Evolutionary conservation across 1,284 basidiomycete genomes (phyloP).

Genomic region (Ceratobasidium sp.): DNA sequence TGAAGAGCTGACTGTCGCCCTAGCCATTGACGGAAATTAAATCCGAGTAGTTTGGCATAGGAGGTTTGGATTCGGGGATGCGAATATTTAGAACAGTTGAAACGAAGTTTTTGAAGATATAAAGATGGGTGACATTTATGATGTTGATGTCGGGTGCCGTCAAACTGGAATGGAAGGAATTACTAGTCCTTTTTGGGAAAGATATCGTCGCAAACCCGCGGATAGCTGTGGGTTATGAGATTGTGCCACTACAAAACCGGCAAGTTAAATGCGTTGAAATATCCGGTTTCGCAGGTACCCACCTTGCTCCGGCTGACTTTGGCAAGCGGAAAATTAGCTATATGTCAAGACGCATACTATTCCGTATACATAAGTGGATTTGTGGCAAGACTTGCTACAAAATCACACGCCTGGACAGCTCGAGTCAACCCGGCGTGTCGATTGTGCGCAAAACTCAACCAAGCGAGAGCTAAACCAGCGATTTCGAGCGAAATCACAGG

Average conservation of each 20-base stretch:
- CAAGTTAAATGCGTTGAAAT: not conserved
- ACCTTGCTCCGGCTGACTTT: constrained; percentile 45
- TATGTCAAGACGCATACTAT: constrained; percentile 46
- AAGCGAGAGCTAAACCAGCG: constrained; percentile 29
- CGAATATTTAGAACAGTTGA: constrained; percentile 14
- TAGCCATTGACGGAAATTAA: constrained; percentile 46
- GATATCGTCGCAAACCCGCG: not conserved
- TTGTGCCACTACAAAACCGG: constrained; percentile 15
- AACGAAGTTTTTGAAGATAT: constrained; percentile 46
- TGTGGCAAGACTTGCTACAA: not conserved
- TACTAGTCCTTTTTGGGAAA: constrained; percentile 6
- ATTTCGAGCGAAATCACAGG: constrained; percentile 8
- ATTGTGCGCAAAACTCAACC: not conserved
- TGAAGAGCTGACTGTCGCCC: constrained; percentile 57
- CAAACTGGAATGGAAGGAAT: not conserved
- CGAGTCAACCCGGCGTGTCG: not conserved
- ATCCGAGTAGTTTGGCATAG: constrained; percentile 42
- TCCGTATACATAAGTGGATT: constrained; percentile 22
- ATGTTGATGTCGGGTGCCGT: constrained; percentile 32
- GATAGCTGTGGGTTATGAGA: constrained; percentile 44
- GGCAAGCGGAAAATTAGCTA: constrained; percentile 23
- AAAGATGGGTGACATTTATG: constrained; percentile 32
- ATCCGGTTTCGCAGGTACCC: not conserved
- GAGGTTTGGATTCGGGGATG: not conserved
- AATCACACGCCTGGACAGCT: not conserved